Percentiles rank a stretch among this genome's conserved stretches.
Evolutionary conservation across 768 basidiomycete genomes (phyloP).

Genomic region (Exidia glandulosa): DNA sequence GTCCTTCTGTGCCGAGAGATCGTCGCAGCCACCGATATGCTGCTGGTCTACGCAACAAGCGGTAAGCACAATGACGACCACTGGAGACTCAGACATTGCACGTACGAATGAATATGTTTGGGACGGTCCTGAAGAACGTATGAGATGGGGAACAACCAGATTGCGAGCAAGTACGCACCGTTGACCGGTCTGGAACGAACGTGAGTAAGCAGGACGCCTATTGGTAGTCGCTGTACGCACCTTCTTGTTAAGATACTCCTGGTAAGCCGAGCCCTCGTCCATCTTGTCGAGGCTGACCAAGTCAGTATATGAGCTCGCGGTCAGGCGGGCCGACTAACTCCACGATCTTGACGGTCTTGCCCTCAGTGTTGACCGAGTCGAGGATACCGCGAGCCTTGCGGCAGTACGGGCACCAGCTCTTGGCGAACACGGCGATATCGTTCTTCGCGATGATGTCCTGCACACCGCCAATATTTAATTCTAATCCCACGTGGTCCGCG

Average conservation of each 20-base stretch:
- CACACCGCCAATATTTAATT: no score
- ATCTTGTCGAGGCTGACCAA: conserved; percentile 42
- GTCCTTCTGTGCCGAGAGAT: conserved; percentile 2
- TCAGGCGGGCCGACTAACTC: conserved; percentile 31
- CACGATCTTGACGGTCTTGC: conserved; percentile 23
- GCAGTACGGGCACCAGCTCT: conserved; percentile 46
- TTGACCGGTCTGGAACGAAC: background rate
- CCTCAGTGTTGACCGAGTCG: conserved; percentile 23
- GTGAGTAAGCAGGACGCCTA: background rate
- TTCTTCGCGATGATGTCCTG: conserved; percentile 37
- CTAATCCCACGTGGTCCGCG: no score
- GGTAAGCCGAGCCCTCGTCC: conserved; percentile 51
- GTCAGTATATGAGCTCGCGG: background rate
- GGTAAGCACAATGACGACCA: background rate
- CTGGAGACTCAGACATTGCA: background rate
- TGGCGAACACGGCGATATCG: conserved; percentile 51
- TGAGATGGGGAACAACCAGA: background rate
- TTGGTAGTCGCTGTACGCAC: conserved; percentile 28
- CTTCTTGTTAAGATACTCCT: conserved; percentile 50
- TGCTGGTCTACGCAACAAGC: conserved; percentile 8
- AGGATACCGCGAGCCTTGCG: conserved; percentile 38
- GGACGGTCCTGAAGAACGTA: conserved; percentile 37
- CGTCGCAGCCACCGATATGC: conserved; percentile 15
- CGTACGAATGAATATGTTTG: conserved; percentile 66
- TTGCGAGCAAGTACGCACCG: background rate